These are phyloP conservation scores for Cladophialophora psammophila DNA, from an alignment of 2,329 filamentous ascomycete genomes.

Conservation along the genomic window DNA sequence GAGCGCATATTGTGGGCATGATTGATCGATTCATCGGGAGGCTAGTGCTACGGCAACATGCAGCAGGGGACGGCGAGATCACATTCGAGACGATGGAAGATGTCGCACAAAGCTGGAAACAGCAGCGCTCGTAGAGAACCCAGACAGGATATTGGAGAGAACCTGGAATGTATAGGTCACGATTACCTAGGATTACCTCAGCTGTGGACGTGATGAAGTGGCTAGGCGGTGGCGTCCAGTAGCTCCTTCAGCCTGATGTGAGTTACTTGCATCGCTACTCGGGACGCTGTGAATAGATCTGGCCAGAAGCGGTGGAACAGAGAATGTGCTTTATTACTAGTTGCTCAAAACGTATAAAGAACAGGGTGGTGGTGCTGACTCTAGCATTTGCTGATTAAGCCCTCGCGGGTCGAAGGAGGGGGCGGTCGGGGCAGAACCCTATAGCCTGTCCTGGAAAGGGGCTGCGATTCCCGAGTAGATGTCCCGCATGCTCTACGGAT, in stretches of 20 bases:
- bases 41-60: constrained; percentile 33
- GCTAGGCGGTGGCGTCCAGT: constrained; percentile 4
- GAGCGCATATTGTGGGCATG: constrained; percentile 42
- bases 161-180: background rate
- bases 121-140: constrained; percentile 2
- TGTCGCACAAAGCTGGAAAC: constrained; percentile 39
- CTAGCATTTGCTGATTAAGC: constrained; percentile 18
- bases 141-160: background rate
- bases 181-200: constrained; percentile 30
- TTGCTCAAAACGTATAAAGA: constrained; percentile 13
- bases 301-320: background rate
- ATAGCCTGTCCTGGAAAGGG: background rate
- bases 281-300: background rate
- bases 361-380: constrained; percentile 3
- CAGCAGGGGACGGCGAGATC: constrained; percentile 38
- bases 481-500: background rate
- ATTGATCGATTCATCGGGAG: constrained; percentile 40
- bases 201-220: constrained; percentile 5
- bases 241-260: constrained; percentile 18
- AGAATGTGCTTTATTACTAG: background rate
- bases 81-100: constrained; percentile 41
- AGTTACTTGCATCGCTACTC: constrained; percentile 3
- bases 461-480: background rate
- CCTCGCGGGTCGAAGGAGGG: background rate
- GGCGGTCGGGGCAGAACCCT: background rate